phyloP scores from a whole-genome alignment of 768 basidiomycete genomes.

The Tricholoma bakamatsutake region DNA sequence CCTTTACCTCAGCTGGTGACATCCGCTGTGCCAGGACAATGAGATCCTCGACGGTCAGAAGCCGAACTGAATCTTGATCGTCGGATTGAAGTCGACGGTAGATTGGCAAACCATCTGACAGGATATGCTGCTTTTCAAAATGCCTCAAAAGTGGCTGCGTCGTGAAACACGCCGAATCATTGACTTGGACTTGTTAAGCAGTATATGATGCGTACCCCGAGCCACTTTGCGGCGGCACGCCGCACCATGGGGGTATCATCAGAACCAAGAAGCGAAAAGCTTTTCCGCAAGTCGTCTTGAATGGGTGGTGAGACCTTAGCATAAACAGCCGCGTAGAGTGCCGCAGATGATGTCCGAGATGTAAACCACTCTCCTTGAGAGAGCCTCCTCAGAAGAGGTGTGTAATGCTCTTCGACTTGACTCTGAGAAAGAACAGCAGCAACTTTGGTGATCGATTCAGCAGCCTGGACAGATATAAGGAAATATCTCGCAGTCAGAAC shows the following conservation, averaged over 20 bases:
- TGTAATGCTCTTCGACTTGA: conserved; percentile 86
- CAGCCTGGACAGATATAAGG: conserved; percentile 52
- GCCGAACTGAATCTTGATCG: conserved; percentile 96
- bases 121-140: conserved; percentile 72
- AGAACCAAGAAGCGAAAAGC: conserved; percentile 72
- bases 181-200: not conserved
- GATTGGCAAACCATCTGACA: conserved; percentile 84
- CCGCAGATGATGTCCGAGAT: conserved; percentile 91
- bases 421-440: conserved; percentile 66
- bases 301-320: conserved; percentile 62
- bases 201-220: conserved; percentile 63
- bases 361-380: conserved; percentile 98
- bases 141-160: conserved; percentile 71
- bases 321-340: conserved; percentile 89
- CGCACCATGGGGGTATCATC: conserved; percentile 99
- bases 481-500: conserved; percentile 3
- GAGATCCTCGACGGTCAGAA: conserved; percentile 92
- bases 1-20: conserved; percentile 83
- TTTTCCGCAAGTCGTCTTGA: conserved; percentile 86
- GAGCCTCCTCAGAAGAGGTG: conserved; percentile 86
- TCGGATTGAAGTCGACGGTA: conserved; percentile 93
- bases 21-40: conserved; percentile 88
- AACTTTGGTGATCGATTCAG: conserved; percentile 92
- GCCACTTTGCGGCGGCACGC: conserved; percentile 92
- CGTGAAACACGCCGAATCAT: conserved; percentile 1